Base-by-base conservation (phyloP, 2,329 filamentous ascomycete species). In the Metarhizium anisopliae region DNA sequence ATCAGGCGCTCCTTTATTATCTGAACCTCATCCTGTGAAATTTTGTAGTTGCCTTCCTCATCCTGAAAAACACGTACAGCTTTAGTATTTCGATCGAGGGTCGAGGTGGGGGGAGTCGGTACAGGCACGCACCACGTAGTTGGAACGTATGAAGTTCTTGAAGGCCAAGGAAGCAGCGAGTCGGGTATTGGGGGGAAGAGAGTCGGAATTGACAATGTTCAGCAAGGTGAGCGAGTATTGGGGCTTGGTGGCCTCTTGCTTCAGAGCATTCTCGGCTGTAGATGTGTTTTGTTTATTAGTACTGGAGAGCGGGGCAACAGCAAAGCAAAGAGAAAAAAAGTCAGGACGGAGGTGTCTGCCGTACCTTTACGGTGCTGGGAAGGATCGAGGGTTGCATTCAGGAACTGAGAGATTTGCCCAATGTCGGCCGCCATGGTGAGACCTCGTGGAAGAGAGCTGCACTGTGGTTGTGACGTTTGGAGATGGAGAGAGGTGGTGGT, bases 121-220 rank as follows among this genome's bases (percentile, higher is more conserved):
- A n/a, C 36, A 43, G 30, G 50, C 52, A 77, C 83, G 63, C 73
- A 87, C 85, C 64, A 90, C 89, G 84, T 95, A 99, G 77, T 91
- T 94, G 68, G 88, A 84, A 72, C 89, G 88, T 67, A 99, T 91
- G 72, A 96, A 95, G 77, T 99, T 99, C 76, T 99, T 99, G 82
- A 99, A 99, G 76, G 89, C 94, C 58, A 99, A 80, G 32, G 94
- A 90, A 65, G 89, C 90, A 6, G 93, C 84, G 47, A 99, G 84
- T 59, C 94, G 86, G 59, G 89, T 94, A 65, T 89, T 93, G 61
- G 79, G 74, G 45, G 90, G 85, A 60, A 87, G 82, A 47, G 81
- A 76, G 56, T 85, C 82, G 62, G 87, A 84, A 60, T 89, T 90
- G 65, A 96, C 90, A 67, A 97, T 95, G 65, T 93, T 91, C 53